Evolutionary conservation across 2,329 filamentous ascomycete species (phyloP).

Genomic region (Tolypocladium pustulatum): DNA sequence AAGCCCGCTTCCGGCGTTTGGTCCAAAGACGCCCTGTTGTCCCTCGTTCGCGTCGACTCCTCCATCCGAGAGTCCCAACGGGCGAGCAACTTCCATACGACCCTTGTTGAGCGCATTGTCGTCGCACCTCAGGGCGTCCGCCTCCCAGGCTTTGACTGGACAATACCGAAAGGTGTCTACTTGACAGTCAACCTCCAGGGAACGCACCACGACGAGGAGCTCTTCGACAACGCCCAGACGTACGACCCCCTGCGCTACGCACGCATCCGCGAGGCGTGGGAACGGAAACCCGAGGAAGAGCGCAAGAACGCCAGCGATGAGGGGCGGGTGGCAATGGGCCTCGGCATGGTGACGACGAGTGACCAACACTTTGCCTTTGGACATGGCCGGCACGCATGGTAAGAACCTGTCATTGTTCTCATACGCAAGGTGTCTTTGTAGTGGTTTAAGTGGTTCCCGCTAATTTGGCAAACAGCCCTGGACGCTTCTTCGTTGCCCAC

Average conservation of each 20-base stretch:
- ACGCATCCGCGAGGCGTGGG: conserved; percentile 26
- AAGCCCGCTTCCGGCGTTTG: conserved; percentile 24
- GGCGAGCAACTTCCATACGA: conserved; percentile 33
- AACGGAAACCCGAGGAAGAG: conserved; percentile 14
- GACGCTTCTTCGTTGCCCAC: conserved; percentile 45
- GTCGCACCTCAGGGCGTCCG: conserved; percentile 31
- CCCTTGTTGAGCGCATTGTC: conserved; percentile 35
- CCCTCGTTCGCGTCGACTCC: conserved; percentile 36
- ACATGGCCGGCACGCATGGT: conserved; percentile 43
- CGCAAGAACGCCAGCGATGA: conserved; percentile 19
- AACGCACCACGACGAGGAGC: conserved; percentile 33
- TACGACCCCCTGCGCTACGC: conserved; percentile 43
- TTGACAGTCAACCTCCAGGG: conserved; percentile 33
- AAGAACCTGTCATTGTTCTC: conserved; percentile 5
- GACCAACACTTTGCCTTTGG: conserved; percentile 43
- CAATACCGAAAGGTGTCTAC: conserved; percentile 27
- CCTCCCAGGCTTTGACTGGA: conserved; percentile 20
- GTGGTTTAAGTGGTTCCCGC: background rate
- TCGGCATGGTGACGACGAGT: conserved; percentile 43
- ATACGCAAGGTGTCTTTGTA: background rate
- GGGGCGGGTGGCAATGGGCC: conserved; percentile 20
- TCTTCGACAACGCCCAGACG: conserved; percentile 27
- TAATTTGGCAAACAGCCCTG: conserved; percentile 24
- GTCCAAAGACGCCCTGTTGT: conserved; percentile 32
- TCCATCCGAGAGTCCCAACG: conserved; percentile 44